phyloP scores from a whole-genome alignment of 345 rosid species.

The Orychophragmus violaceus region DNA sequence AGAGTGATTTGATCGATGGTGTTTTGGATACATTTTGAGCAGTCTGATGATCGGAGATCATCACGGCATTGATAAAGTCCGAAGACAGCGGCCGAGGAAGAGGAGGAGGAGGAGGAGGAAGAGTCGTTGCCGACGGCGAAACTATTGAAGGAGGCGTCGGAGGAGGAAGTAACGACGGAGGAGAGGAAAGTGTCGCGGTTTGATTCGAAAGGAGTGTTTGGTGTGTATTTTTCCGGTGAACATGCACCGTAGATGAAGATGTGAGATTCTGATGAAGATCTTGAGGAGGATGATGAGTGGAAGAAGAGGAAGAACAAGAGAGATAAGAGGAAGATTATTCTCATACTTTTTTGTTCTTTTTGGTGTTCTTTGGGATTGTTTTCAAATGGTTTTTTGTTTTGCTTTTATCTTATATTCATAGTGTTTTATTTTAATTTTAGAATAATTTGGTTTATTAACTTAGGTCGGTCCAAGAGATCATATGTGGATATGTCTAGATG shows the following conservation, averaged over 20 bases:
- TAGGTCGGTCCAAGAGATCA: neutral
- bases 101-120: constrained; percentile 29
- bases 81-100: constrained; percentile 19
- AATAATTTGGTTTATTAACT: neutral
- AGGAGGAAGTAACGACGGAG: constrained; percentile 48
- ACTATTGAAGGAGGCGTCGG: constrained; percentile 28
- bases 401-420: neutral
- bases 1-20: constrained; percentile 57
- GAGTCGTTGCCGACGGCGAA: constrained; percentile 57
- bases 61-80: constrained; percentile 88
- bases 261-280: constrained; percentile 36
- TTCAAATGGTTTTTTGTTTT: neutral
- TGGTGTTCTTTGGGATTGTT: neutral
- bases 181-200: constrained; percentile 58
- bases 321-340: constrained; percentile 3
- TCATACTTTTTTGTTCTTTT: constrained; percentile 24
- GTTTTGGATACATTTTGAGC: constrained; percentile 49
- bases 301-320: constrained; percentile 17
- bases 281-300: constrained; percentile 20
- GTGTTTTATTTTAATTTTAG: neutral
- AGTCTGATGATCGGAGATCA: constrained; percentile 51
- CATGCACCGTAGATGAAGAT: constrained; percentile 72
- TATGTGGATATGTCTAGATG: neutral
- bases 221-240: constrained; percentile 52
- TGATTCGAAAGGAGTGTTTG: constrained; percentile 37